phyloP scores from a whole-genome alignment of 2,329 filamentous ascomycete genomes.

The Paraphaeosphaeria minitans region DNA sequence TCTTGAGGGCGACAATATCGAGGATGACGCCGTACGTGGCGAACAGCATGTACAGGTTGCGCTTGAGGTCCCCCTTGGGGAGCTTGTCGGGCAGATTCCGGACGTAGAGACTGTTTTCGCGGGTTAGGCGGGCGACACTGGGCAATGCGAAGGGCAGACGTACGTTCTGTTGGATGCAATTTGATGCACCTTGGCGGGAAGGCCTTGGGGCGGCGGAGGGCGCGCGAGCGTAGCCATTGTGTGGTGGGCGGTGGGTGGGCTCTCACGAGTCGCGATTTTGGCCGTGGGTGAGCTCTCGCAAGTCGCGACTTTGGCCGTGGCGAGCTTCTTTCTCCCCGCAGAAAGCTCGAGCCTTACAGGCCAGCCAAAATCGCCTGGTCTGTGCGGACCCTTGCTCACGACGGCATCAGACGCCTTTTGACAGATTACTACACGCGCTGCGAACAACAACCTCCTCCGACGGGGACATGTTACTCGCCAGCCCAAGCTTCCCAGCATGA shows the following conservation, averaged over 20 bases:
- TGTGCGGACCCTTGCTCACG: slow-evolving; percentile 2
- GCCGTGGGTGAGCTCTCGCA: neutral
- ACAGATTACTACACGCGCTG: neutral
- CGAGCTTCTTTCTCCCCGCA: slow-evolving; percentile 1
- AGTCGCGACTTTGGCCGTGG: neutral
- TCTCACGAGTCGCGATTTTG: neutral
- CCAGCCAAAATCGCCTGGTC: slow-evolving; percentile 4
- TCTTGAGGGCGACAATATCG: slow-evolving; percentile 89
- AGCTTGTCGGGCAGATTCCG: slow-evolving; percentile 89
- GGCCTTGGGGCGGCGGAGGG: slow-evolving; percentile 8
- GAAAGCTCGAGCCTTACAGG: slow-evolving; percentile 5
- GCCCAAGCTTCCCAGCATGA: neutral
- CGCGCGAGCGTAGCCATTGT: slow-evolving; percentile 30
- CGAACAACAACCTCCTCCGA: neutral
- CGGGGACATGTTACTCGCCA: neutral
- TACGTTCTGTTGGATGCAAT: slow-evolving; percentile 40
- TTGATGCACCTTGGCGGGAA: slow-evolving; percentile 2
- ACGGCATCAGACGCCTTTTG: no score
- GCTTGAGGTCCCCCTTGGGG: slow-evolving; percentile 83
- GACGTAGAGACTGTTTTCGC: slow-evolving; percentile 73
- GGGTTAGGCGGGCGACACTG: slow-evolving; percentile 18
- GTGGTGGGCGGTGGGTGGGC: neutral
- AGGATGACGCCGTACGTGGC: slow-evolving; percentile 91
- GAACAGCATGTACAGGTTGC: slow-evolving; percentile 89
- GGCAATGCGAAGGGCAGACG: slow-evolving; percentile 15